Evolutionary conservation across 371 early-diverging fungal species (phyloP), one percentile per base, ranked within the genome.

Genomic region (Mycotypha africana): DNA sequence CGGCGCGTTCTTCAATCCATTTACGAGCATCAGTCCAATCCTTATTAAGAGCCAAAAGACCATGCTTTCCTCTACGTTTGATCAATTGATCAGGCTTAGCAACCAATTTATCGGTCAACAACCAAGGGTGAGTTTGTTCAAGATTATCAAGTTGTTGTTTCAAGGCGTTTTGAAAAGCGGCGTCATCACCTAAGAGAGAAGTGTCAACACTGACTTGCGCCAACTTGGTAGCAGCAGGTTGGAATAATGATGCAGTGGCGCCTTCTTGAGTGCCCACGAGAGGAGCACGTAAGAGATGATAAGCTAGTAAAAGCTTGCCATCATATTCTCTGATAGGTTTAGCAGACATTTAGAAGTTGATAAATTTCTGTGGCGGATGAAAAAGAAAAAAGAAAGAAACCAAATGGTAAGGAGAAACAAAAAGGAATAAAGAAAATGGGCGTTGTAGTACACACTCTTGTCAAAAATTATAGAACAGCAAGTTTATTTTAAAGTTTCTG

Each of bases 51-150:
- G 92, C 82, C 35, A 97, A 67, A 42, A 97, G 74, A 41, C 97
- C 97, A 50, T 87, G 84, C 80, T 97, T 97, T 45, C 97, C 97
- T 49, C 97, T 79, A 45, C 97, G 87, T 74, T 97, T 97, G 76
- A 97, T 95, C 42, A 97, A 77, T 72, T 94, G 94, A 67, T 97
- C 97, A 19, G 97, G 97, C 74, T 97, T 97, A 63, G 86, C 94
- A 21, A 97, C 97, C 53, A 95, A 76, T 58, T 89, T 88, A 31
- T 68, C 76, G 23, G 86, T 81, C 47, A 78, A 46, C 42, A 95
- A 65, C 95, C 95, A 97, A 33, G 94, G 92, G 67, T 93, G 77
- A 23, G 70, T 79, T 38, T 65, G 71, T 68, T 92, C 94, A 25
- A 85, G 75, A 38, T 63, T 57, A 45, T 79, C 77, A 39, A 92